A percentile compares a stretch with the other conserved stretches of the same genome.
Evolutionary conservation across 352 stramenopile genomes (phyloP).

Genomic region (Phytophthora constricta): DNA sequence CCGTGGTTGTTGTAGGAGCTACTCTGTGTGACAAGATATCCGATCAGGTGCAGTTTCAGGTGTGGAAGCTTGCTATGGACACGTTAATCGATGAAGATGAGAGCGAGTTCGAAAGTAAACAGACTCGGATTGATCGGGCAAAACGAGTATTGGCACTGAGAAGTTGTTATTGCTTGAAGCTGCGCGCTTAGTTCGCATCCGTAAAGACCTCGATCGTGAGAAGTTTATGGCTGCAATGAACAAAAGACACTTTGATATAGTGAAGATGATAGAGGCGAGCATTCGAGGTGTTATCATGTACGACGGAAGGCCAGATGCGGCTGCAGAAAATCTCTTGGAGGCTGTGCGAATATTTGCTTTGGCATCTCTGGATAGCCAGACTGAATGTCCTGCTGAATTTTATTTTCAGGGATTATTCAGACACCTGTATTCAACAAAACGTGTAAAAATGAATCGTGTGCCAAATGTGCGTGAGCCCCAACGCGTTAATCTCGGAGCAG

Average conservation of each 20-base stretch:
- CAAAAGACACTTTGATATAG: neutral
- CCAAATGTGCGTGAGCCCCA: no score
- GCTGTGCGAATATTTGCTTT: constrained; percentile 13
- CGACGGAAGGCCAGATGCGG: neutral
- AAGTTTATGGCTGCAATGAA: neutral
- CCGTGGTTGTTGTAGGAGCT: constrained; percentile 9
- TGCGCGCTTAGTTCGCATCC: constrained; percentile 12
- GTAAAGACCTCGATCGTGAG: constrained; percentile 4
- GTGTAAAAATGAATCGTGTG: no score
- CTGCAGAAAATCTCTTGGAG: constrained; percentile 11
- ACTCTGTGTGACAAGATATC: constrained; percentile 2
- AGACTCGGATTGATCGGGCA: no score
- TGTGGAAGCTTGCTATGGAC: constrained; percentile 26
- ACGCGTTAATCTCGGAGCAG: neutral
- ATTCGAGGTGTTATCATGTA: constrained; percentile 19
- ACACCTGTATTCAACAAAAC: no score
- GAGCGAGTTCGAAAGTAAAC: neutral
- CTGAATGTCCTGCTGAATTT: neutral
- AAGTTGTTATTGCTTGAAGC: constrained; percentile 27
- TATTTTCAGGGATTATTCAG: constrained; percentile 1
- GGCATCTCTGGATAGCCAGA: neutral
- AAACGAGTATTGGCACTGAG: constrained; percentile 10
- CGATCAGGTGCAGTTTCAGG: constrained; percentile 14
- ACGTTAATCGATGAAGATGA: constrained; percentile 1
- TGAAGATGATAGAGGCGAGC: constrained; percentile 4